Evolutionary conservation across 768 basidiomycete species (phyloP).

Genomic region (Kwoniella mangroviensis): DNA sequence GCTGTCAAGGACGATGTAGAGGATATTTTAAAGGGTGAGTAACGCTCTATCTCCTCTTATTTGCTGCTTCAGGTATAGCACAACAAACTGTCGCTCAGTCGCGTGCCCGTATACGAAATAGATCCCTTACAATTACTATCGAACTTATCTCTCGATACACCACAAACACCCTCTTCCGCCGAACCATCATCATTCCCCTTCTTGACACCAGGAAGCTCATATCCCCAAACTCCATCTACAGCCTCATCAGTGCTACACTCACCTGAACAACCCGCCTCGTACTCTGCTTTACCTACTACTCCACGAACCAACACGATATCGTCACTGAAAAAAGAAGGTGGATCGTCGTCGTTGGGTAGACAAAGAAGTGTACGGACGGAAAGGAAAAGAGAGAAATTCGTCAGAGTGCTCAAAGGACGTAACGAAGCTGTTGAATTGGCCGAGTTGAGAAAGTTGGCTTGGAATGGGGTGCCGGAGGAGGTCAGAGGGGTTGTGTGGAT

Average conservation of each 20-base stretch:
- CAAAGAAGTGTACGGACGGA: slow-evolving; percentile 54
- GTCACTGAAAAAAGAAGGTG: slow-evolving; percentile 22
- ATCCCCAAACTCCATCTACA: slow-evolving; percentile 62
- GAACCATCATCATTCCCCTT: slow-evolving; percentile 42
- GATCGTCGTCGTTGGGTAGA: slow-evolving; percentile 22
- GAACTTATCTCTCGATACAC: slow-evolving; percentile 31
- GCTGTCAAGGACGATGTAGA: slow-evolving; percentile 71
- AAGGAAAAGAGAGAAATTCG: slow-evolving; percentile 52
- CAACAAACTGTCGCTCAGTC: too few relatives aligned
- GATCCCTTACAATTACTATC: slow-evolving; percentile 30
- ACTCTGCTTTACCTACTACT: slow-evolving; percentile 18
- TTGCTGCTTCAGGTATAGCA: too few relatives aligned
- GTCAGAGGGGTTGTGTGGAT: slow-evolving; percentile 93
- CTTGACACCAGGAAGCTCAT: slow-evolving; percentile 34
- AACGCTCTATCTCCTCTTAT: background rate
- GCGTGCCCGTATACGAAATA: background rate
- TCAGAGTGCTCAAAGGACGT: slow-evolving; percentile 47
- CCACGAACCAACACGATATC: slow-evolving; percentile 8
- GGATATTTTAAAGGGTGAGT: slow-evolving; percentile 75
- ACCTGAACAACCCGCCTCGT: slow-evolving; percentile 56
- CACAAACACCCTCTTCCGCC: slow-evolving; percentile 36
- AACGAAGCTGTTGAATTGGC: slow-evolving; percentile 72
- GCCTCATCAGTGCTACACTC: slow-evolving; percentile 63
- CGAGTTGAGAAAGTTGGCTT: slow-evolving; percentile 86
- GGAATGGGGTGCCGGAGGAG: slow-evolving; percentile 89